Evolutionary conservation across 2,329 filamentous ascomycete species (phyloP).

Genomic region (Hymenoscyphus linearis): DNA sequence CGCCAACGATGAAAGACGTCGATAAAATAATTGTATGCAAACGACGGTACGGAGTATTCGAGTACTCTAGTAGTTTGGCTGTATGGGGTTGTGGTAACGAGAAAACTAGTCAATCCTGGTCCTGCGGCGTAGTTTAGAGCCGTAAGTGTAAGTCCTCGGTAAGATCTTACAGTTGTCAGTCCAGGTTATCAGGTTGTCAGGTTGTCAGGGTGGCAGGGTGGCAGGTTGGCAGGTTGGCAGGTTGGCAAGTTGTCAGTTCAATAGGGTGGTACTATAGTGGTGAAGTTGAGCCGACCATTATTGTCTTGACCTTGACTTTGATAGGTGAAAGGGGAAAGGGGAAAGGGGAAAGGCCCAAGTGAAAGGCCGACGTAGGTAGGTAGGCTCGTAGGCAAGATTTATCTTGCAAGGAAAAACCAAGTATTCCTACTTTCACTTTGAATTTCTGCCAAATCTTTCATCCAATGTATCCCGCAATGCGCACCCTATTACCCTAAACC

Average conservation of each 20-base stretch:
- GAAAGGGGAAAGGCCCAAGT: too few species aligned
- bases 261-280: too few species aligned
- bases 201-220: too few species aligned
- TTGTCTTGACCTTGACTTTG: not conserved
- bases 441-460: not conserved
- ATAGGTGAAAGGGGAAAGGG: not conserved
- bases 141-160: too few species aligned
- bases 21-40: not conserved
- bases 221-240: not conserved
- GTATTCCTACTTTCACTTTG: not conserved
- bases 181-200: too few species aligned
- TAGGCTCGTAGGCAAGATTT: too few species aligned
- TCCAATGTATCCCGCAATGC: not conserved
- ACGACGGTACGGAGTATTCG: not conserved
- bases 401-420: not conserved
- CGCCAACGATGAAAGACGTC: not conserved
- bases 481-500: not conserved
- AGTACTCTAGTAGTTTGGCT: not conserved
- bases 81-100: not conserved
- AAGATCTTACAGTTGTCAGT: too few species aligned
- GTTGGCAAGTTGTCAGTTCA: too few species aligned
- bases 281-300: not conserved
- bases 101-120: not conserved
- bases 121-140: not conserved
- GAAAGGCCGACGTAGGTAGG: too few species aligned